Evolutionary conservation across 1,139 yeast species (phyloP), one percentile per base, ranked within the genome.

Genomic region (Yamadazyma conglobata): DNA sequence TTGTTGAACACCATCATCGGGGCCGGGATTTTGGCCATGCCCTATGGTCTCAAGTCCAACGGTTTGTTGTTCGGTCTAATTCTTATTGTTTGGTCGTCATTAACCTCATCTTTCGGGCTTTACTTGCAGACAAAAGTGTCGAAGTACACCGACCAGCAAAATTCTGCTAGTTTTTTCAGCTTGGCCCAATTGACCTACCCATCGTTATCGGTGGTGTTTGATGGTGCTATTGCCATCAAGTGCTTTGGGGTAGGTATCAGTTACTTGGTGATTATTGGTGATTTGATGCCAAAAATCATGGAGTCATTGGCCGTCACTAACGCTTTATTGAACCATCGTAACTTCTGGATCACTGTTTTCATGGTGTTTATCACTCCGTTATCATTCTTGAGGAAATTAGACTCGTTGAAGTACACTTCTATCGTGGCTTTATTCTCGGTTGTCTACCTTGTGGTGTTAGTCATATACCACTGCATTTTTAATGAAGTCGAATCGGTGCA

Each of bases 241-340:
- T 81, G 89, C 48, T 89, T 85, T 60, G 98, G 98, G 10, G 96
- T 88, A 5, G 91, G 93, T 2, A 77, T 91, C 10, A 80, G 93
- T 33, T 91, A 93, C 48, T 60, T 91, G 40, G 93, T 91, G 24
- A 77, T 91, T 37, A 79, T 88, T 36, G 97, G 96, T 7, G 96
- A 89, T 50, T 66, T 91, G 40, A 80, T 89, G 77, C 97, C 97
- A 5, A 79, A 79, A 44, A 77, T 82, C 29, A 56, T 73, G 48
- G 72, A 67, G 33, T 66, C 74, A 12, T 48, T 78, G 21, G 48
- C 49, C 33, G 44, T 49, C 3, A 43, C 60, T 20, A 47, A 49
- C 4, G 37, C 44, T 7, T 14, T 55, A 4, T 41, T 58, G 19
- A 40, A 48, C 44, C 64, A 66, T 29, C 61, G 91, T 40, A 73